Evolutionary conservation across 2,329 filamentous ascomycete genomes (phyloP).

Genomic region (Myriangium duriaei): DNA sequence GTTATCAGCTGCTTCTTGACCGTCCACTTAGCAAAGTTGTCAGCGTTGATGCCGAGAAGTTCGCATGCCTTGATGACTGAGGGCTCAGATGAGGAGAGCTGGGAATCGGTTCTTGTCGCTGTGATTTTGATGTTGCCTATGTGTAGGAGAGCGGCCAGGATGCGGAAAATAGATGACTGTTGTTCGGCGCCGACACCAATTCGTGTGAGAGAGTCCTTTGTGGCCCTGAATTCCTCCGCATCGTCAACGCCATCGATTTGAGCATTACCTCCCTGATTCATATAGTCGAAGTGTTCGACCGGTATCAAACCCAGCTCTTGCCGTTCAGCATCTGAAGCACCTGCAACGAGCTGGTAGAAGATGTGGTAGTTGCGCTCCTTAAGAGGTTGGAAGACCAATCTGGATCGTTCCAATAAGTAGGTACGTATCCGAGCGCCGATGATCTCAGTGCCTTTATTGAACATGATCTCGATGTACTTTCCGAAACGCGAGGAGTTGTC

Average conservation of each 20-base stretch:
- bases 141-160: slow-evolving; percentile 83
- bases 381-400: slow-evolving; percentile 90
- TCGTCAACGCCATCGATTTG: slow-evolving; percentile 92
- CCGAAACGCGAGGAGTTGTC: slow-evolving; percentile 98
- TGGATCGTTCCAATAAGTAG: slow-evolving; percentile 86
- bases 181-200: slow-evolving; percentile 68
- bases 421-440: slow-evolving; percentile 96
- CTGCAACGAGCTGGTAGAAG: slow-evolving; percentile 93
- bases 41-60: slow-evolving; percentile 75
- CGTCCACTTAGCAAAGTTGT: slow-evolving; percentile 91
- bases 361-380: slow-evolving; percentile 99
- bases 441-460: slow-evolving; percentile 87
- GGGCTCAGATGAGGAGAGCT: slow-evolving; percentile 67
- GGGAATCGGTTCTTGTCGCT: slow-evolving; percentile 76
- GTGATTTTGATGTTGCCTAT: slow-evolving; percentile 95
- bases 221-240: slow-evolving; percentile 83
- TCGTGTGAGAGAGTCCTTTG: slow-evolving; percentile 71
- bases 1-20: slow-evolving; percentile 98
- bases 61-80: slow-evolving; percentile 68
- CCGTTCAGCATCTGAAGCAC: slow-evolving; percentile 72
- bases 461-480: slow-evolving; percentile 99
- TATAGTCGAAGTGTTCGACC: slow-evolving; percentile 85
- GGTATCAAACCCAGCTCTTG: slow-evolving; percentile 67
- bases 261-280: slow-evolving; percentile 88
- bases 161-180: slow-evolving; percentile 75